phyloP scores from a whole-genome alignment of 2,329 filamentous ascomycete species.

The Cladosporium sp. region DNA sequence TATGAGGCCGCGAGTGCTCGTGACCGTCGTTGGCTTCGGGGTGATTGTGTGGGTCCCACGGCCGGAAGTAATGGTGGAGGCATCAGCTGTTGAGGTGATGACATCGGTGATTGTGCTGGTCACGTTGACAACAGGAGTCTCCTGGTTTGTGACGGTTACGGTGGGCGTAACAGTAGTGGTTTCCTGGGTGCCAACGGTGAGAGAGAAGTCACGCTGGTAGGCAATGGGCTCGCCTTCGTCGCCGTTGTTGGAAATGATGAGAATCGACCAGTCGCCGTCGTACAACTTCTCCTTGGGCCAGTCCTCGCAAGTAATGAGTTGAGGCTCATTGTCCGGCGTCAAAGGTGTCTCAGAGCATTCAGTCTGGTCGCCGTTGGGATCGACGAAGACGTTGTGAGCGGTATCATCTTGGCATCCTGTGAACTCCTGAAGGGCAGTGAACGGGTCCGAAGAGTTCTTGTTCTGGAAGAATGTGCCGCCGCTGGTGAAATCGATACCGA shows the following conservation, averaged over 20 bases:
- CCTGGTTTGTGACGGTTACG: conserved; percentile 17
- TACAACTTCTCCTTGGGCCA: conserved; percentile 37
- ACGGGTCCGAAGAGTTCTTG: conserved; percentile 36
- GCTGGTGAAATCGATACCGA: conserved; percentile 39
- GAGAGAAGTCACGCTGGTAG: conserved; percentile 40
- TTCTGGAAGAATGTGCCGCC: conserved; percentile 45
- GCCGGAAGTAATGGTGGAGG: conserved; percentile 17
- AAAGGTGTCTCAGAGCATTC: conserved; percentile 40
- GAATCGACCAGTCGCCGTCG: conserved; percentile 42
- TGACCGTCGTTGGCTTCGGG: conserved; percentile 18
- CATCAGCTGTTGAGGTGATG: conserved; percentile 26
- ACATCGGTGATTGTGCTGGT: conserved; percentile 24
- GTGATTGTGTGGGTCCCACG: conserved; percentile 19
- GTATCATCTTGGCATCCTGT: conserved; percentile 39
- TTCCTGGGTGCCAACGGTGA: conserved; percentile 34
- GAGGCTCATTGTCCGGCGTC: conserved; percentile 34
- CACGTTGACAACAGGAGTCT: conserved; percentile 24
- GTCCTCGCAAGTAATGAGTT: conserved; percentile 38
- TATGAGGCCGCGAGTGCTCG: conserved; percentile 20
- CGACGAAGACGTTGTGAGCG: conserved; percentile 41
- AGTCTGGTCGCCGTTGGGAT: conserved; percentile 37
- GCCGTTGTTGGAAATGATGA: conserved; percentile 42
- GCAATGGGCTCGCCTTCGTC: conserved; percentile 39
- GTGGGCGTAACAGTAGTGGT: conserved; percentile 28
- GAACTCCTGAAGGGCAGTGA: conserved; percentile 43